Percentiles rank a stretch among this genome's conserved stretches.
Conservation (phyloP, 768 basidiomycete genomes). For the Suillus tomentosus region DNA sequence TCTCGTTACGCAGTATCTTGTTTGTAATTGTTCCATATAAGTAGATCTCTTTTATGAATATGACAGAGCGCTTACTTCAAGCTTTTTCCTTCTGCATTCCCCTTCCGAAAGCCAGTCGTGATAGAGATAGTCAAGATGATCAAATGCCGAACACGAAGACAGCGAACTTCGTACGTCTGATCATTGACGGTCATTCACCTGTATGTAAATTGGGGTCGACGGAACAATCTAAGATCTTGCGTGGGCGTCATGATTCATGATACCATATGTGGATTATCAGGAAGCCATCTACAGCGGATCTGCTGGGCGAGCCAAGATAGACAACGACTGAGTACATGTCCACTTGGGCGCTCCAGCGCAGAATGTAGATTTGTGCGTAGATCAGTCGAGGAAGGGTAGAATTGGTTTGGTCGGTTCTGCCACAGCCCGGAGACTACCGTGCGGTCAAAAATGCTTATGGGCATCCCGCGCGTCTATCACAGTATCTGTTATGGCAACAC, state of each 20-base stretch:
- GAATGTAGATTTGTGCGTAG: neutral
- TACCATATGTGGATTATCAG: neutral
- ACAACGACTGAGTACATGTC: neutral
- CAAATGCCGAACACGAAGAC: neutral
- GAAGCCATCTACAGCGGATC: neutral
- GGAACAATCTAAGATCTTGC: neutral
- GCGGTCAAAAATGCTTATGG: neutral
- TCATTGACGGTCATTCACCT: neutral
- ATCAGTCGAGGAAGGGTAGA: neutral
- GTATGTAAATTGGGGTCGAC: neutral
- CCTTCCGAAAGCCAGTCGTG: neutral
- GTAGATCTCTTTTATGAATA: neutral
- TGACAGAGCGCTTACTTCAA: neutral
- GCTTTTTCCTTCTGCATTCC: neutral
- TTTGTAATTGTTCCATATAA: neutral
- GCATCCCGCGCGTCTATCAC: neutral
- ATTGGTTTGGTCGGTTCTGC: neutral
- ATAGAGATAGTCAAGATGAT: neutral
- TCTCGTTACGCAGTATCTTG: neutral
- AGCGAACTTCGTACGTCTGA: neutral
- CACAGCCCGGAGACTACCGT: neutral
- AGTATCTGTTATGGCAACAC: neutral
- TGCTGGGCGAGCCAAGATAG: neutral
- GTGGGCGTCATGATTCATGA: neutral
- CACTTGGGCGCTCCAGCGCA: neutral